These are phyloP conservation scores for Colletotrichum orbiculare DNA, from an alignment of 2,329 filamentous ascomycete species.

Conservation along the genomic window DNA sequence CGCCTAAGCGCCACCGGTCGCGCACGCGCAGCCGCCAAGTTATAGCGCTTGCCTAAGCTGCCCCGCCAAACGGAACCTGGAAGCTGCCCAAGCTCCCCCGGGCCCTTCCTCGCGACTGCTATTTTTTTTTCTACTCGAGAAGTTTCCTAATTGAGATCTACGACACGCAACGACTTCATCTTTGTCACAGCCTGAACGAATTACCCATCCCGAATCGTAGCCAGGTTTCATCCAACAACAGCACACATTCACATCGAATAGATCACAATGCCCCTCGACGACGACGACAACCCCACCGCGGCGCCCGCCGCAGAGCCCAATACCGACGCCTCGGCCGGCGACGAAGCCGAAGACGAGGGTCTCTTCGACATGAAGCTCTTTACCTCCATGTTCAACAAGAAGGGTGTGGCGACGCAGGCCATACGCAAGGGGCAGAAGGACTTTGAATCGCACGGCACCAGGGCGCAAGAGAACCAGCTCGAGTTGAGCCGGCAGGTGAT, in stretches of 20 bases:
- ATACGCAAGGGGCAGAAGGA: slow-evolving; percentile 97
- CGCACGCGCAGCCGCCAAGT: no score
- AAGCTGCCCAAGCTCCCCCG: slow-evolving; percentile 13
- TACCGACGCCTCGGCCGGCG: slow-evolving; percentile 44
- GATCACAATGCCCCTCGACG: slow-evolving; percentile 52
- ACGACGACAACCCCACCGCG: slow-evolving; percentile 53
- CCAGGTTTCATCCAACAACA: background rate
- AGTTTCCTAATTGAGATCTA: no score
- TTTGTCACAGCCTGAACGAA: no score
- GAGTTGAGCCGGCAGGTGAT: slow-evolving; percentile 87
- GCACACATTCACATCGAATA: background rate
- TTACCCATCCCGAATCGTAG: background rate
- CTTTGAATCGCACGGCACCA: slow-evolving; percentile 92
- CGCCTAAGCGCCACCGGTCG: no score
- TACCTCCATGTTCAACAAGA: slow-evolving; percentile 62
- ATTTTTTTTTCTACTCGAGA: background rate
- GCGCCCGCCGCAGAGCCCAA: slow-evolving; percentile 40
- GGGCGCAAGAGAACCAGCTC: slow-evolving; percentile 80
- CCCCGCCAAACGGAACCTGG: no score
- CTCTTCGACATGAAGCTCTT: slow-evolving; percentile 88
- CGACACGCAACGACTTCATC: no score
- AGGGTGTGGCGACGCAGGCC: slow-evolving; percentile 66
- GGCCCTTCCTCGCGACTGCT: background rate
- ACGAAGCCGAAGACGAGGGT: slow-evolving; percentile 79
- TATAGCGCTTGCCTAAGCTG: no score